Evolutionary conservation across 108 stramenopile species (phyloP), one percentile per base, ranked within the genome.

Genomic region (Nannochloropsis gaditana): DNA sequence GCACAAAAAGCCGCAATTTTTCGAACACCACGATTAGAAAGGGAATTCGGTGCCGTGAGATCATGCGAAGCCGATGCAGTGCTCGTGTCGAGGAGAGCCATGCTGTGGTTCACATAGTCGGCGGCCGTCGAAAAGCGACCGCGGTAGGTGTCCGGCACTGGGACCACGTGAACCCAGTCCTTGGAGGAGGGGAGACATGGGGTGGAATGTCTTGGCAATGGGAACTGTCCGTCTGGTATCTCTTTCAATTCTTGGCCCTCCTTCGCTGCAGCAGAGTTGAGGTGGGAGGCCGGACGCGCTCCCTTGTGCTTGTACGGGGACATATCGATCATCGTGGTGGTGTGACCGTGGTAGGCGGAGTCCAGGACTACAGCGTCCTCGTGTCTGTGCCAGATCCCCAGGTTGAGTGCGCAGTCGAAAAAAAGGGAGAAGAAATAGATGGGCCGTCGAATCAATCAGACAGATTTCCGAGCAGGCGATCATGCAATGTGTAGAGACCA

Each of bases 261-360:
- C 4, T n/a, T 73, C 59, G 59, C 59, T n/a, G 59, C 19, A 73
- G 59, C 4, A n/a, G 59, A 73, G 19, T 15, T 15, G 4, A 8
- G 59, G 59, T 15, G 1, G 59, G 59, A 73, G 6, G 59, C 15
- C 4, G 59, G n/a, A n/a, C 19, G n/a, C 19, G 15, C 2, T 17
- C 82, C 42, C 4, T 17, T 44, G 73, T 94, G 95, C 82, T 98
- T 98, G 94, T 98, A 98, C 21, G 97, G 95, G 79, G 93, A 93
- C 11, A 96, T 93, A 85, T 94, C 95, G 42, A 97, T 89, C 9
- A 91, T 87, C 9, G 94, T 90, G 87, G 87, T 82, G 9, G 96
- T 95, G 91, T 98, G 95, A 3, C 98, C 98, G 89, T 98, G 98
- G 86, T 97, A 98, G 45, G 94, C 96, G 41, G 91, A 90, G 85